These are phyloP conservation scores for Waltiozyma solani DNA, from an alignment of 1,139 yeast species.

Conservation along the genomic window DNA sequence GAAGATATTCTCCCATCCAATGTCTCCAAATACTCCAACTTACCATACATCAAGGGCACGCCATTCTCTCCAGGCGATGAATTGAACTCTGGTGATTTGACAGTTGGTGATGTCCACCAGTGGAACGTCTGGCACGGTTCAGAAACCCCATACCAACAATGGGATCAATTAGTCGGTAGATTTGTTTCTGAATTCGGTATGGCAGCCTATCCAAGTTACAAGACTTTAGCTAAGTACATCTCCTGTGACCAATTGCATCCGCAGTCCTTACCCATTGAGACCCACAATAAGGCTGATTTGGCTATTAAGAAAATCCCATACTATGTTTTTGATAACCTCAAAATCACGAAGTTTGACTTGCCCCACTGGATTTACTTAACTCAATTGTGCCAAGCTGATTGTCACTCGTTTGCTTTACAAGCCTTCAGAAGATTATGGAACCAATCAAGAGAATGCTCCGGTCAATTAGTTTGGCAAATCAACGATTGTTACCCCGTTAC, in stretches of 20 bases:
- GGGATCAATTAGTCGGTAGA: conserved; percentile 10
- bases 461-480: conserved; percentile 14
- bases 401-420: conserved; percentile 8
- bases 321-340: conserved; percentile 9
- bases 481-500: conserved; percentile 13
- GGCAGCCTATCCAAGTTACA: conserved; percentile 8
- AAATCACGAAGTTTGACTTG: conserved; percentile 3
- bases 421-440: conserved; percentile 12
- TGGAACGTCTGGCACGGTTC: conserved; percentile 16
- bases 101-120: conserved; percentile 13
- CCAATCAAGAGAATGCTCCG: conserved; percentile 8
- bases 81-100: conserved; percentile 6
- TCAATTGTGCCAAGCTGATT: conserved; percentile 12
- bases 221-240: conserved; percentile 7
- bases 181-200: conserved; percentile 15
- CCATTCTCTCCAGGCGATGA: conserved; percentile 9
- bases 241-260: conserved; percentile 7
- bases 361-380: conserved; percentile 13
- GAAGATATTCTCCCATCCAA: conserved; percentile 6
- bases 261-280: conserved; percentile 8
- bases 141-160: conserved; percentile 13
- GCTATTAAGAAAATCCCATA: conserved; percentile 9
- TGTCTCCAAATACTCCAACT: conserved; percentile 2
- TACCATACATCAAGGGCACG: conserved; percentile 11
- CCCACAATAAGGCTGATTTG: conserved; percentile 12